Conservation (phyloP, 768 basidiomycete genomes). For the Boletus sp. region DNA sequence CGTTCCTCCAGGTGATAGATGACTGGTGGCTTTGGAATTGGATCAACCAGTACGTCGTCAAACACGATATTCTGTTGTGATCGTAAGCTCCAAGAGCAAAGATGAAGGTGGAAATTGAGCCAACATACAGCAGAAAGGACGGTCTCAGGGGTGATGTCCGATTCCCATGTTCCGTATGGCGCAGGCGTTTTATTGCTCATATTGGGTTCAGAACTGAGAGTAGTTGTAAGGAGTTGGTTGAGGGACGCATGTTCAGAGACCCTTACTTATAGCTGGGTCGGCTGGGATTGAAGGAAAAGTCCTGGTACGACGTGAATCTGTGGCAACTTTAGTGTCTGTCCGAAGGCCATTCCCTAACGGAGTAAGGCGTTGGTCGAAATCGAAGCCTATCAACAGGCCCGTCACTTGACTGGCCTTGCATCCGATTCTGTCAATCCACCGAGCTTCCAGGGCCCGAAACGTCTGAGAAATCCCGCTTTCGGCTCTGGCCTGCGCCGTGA, state of each 20-base stretch:
- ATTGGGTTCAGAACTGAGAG: neutral
- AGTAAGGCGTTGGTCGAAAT: no score
- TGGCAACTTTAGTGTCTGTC: neutral
- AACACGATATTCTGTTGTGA: conserved; percentile 26
- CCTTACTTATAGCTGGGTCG: neutral
- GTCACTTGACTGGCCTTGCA: no score
- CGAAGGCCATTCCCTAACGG: neutral
- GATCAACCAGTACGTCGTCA: conserved; percentile 54
- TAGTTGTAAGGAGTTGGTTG: neutral
- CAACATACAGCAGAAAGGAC: conserved; percentile 42
- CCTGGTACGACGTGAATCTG: neutral
- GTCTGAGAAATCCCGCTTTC: no score
- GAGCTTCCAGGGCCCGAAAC: no score
- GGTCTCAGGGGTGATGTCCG: conserved; percentile 50
- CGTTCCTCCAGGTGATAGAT: conserved; percentile 60
- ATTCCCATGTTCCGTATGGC: conserved; percentile 61
- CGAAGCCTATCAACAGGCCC: no score
- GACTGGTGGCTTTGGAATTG: conserved; percentile 36
- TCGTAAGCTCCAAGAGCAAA: neutral
- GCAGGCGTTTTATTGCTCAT: conserved; percentile 24
- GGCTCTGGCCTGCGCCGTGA: no score
- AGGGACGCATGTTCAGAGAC: neutral
- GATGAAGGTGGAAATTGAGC: neutral
- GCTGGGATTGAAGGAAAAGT: neutral
- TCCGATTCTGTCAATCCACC: no score